Conservation (phyloP, 345 rosid species). For the Abelmoschus esculentus region DNA sequence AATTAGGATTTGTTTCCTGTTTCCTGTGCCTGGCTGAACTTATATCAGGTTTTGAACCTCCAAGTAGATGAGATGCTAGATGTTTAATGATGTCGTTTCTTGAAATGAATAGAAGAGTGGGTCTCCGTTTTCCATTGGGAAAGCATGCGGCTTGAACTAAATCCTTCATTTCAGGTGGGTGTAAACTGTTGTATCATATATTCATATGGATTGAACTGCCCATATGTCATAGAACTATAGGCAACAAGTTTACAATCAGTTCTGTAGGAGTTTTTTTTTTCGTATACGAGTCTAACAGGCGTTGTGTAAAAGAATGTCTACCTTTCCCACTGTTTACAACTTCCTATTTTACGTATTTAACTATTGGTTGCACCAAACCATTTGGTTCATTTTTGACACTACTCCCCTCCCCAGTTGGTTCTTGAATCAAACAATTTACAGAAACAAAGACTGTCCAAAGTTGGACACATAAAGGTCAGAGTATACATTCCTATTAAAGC, state of each 20-base stretch:
- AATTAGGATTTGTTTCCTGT: neutral
- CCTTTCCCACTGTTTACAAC: too few relatives aligned
- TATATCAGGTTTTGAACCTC: neutral
- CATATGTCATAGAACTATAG: neutral
- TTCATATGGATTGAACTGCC: constrained; percentile 3
- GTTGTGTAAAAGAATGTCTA: too few relatives aligned
- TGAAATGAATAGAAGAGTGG: neutral
- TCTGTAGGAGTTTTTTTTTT: neutral
- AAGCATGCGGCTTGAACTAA: neutral
- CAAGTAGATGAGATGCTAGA: neutral
- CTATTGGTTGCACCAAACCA: too few relatives aligned
- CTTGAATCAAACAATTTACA: too few relatives aligned
- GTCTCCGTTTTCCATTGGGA: neutral
- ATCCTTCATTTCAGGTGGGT: constrained; percentile 3
- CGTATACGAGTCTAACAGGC: neutral
- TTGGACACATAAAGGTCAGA: too few relatives aligned
- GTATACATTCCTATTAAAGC: too few relatives aligned
- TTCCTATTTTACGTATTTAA: too few relatives aligned
- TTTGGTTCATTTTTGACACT: too few relatives aligned
- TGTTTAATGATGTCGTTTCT: neutral
- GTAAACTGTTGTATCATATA: neutral
- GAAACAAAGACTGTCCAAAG: too few relatives aligned
- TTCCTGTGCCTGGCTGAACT: neutral
- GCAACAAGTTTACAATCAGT: neutral
- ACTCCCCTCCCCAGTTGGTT: too few relatives aligned